Evolutionary conservation across 225 moss, liverwort and hornwort genomes (phyloP).

Genomic region (Anthoceros angustus): DNA sequence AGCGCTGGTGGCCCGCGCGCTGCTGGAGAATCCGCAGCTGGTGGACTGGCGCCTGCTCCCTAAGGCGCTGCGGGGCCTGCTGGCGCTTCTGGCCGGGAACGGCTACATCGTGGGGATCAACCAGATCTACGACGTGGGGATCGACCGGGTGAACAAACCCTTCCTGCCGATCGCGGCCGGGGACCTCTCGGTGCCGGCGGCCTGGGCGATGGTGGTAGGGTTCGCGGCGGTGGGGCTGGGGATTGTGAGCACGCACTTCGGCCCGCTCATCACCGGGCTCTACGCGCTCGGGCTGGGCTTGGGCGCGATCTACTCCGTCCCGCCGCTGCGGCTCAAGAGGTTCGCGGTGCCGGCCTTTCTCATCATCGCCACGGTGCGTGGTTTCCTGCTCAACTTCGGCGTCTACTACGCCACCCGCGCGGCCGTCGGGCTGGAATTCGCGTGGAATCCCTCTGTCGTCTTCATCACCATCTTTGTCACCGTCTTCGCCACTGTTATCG

Average conservation of each 20-base stretch:
- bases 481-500: constrained; percentile 79
- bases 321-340: constrained; percentile 69
- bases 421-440: constrained; percentile 50
- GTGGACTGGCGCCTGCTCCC: constrained; percentile 67
- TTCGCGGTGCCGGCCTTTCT: constrained; percentile 75
- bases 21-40: constrained; percentile 52
- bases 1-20: constrained; percentile 57
- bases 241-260: constrained; percentile 66
- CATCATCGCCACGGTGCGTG: constrained; percentile 83
- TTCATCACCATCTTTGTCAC: constrained; percentile 91
- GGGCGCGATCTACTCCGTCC: constrained; percentile 77
- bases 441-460: constrained; percentile 74
- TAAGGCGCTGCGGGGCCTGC: constrained; percentile 67
- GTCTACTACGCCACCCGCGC: constrained; percentile 91
- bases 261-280: constrained; percentile 47
- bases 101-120: constrained; percentile 98
- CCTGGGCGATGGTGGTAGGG: constrained; percentile 55
- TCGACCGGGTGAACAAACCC: constrained; percentile 92
- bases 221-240: constrained; percentile 47
- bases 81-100: constrained; percentile 79
- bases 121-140: constrained; percentile 80
- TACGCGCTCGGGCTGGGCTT: constrained; percentile 58
- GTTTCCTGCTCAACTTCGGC: constrained; percentile 81
- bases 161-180: constrained; percentile 89
- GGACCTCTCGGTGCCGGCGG: constrained; percentile 62